These are phyloP conservation scores for Nicotiana tabacum DNA, from an alignment of 257 asterid genomes.

Conservation along the genomic window DNA sequence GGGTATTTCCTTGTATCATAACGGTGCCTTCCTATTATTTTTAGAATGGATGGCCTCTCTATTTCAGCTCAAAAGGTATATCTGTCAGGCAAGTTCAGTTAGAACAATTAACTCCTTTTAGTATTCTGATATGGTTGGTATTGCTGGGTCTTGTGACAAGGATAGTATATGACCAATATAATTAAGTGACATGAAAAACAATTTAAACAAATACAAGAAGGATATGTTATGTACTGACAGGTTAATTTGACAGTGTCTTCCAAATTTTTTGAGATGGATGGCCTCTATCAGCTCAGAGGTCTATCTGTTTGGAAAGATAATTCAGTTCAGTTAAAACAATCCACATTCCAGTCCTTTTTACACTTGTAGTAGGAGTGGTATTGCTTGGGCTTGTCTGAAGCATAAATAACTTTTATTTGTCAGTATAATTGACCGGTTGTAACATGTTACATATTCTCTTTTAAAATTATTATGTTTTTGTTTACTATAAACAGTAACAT, in stretches of 20 bases:
- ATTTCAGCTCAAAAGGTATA: neutral
- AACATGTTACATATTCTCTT: no score
- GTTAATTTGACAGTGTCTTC: neutral
- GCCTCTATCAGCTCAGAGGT: neutral
- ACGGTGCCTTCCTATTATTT: conserved; percentile 27
- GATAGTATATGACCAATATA: neutral
- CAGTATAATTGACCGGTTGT: no score
- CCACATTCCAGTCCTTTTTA: no score
- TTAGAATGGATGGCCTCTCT: conserved; percentile 27
- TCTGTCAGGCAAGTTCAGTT: neutral
- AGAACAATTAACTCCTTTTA: neutral
- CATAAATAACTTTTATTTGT: no score
- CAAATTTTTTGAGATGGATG: neutral
- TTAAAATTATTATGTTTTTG: no score
- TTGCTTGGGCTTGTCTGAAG: no score
- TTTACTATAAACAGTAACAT: no score
- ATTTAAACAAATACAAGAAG: neutral
- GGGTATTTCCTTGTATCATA: conserved; percentile 2
- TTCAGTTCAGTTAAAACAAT: neutral
- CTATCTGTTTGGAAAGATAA: neutral
- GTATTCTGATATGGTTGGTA: neutral
- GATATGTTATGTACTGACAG: neutral
- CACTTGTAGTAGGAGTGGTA: no score
- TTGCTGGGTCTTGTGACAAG: neutral
- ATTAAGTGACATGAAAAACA: neutral